These are phyloP conservation scores for Epichloe gansuensis DNA, from an alignment of 2,329 filamentous ascomycete genomes.

Conservation along the genomic window DNA sequence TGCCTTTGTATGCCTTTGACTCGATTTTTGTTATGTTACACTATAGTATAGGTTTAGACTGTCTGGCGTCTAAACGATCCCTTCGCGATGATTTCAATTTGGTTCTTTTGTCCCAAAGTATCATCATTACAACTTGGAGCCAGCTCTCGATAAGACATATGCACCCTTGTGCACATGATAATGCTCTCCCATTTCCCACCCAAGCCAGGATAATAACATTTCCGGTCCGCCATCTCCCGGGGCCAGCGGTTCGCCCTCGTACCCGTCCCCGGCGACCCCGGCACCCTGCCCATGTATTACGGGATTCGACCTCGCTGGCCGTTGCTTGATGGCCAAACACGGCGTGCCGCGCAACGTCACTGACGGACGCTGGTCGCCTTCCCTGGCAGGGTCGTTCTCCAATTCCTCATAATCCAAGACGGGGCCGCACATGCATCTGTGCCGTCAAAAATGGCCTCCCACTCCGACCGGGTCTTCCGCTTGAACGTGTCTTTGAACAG, in stretches of 20 bases:
- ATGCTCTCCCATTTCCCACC: slow-evolving; percentile 61
- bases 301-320: slow-evolving; percentile 18
- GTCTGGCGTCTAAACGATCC: background rate
- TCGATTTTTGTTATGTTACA: background rate
- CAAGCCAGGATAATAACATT: slow-evolving; percentile 58
- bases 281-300: slow-evolving; percentile 47
- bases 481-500: slow-evolving; percentile 55
- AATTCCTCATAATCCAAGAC: slow-evolving; percentile 68
- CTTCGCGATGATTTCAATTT: background rate
- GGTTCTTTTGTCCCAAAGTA: background rate
- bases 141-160: slow-evolving; percentile 33
- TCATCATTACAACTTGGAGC: slow-evolving; percentile 20
- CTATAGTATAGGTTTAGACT: no score
- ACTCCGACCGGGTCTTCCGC: slow-evolving; percentile 59
- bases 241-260: slow-evolving; percentile 44
- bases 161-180: slow-evolving; percentile 56
- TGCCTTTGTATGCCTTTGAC: background rate
- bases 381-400: slow-evolving; percentile 34
- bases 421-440: slow-evolving; percentile 86
- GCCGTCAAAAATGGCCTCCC: slow-evolving; percentile 78
- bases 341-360: slow-evolving; percentile 62
- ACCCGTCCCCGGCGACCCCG: slow-evolving; percentile 56
- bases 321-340: slow-evolving; percentile 46
- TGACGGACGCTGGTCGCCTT: slow-evolving; percentile 58
- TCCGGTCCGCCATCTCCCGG: slow-evolving; percentile 65